Base-by-base conservation (phyloP, 805 yeast genomes). In the Myxozyma vanderwaltii region DNA sequence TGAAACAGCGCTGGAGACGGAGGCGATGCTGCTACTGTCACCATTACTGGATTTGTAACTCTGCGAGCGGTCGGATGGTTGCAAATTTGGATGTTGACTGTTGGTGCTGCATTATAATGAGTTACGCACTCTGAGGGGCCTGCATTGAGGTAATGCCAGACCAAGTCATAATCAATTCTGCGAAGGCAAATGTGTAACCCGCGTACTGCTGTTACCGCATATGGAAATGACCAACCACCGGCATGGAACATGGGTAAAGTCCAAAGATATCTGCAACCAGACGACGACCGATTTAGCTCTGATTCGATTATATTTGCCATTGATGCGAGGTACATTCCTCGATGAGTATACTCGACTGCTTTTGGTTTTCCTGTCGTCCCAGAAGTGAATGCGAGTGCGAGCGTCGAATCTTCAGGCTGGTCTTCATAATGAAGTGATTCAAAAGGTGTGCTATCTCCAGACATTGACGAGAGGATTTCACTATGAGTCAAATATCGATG, bases 221-320 rank as follows among this genome's bases (percentile, higher is more conserved):
- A 72, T 1, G 76, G 76, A 56, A 61, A 72, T 12, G 75, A 68
- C 76, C 76, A 73, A 7, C 76, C 76, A 26, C 69, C 71, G 21
- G 75, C 75, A 55, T 73, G 76, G 66, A 73, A 73, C 70, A 73
- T 67, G 1, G 76, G 76, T 29, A 73, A 62, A n/a, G 74, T 73
- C 76, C 76, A 73, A 43, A 73, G 68, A 53, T 73, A 73, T 26
- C 65, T 53, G 63, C 75, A 71, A 35, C 72, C 56, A 59, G 65
- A 57, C 19, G 66, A 68, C 38, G 69, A 67, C 33, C 67, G 56
- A 61, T 72, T 73, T 43, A 72, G 67, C 8, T 67, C 67, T 15
- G 72, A 56, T 53, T 73, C 76, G 29, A 73, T 64, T 40, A 71
- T 61, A 50, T 69, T 66, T 52, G 69, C 68, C 46, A 73, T 43